A percentile compares a stretch with the other conserved stretches of the same genome.
Evolutionary conservation across 208 protist species (phyloP).

Genomic region (Acanthamoeba triangularis): DNA sequence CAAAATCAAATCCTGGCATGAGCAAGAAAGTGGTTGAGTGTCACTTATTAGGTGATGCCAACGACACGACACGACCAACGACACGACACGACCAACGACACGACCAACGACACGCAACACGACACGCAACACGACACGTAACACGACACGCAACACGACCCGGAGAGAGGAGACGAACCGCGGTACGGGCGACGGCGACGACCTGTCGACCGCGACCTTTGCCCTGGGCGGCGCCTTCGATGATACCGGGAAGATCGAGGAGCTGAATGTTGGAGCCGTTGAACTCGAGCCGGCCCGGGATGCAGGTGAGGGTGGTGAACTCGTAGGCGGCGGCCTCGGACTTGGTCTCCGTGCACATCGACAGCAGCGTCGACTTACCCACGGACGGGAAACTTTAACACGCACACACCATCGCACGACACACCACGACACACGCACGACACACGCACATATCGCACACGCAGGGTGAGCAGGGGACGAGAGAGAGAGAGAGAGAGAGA

Average conservation of each 20-base stretch:
- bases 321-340: constrained; percentile 98
- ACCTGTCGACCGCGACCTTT: constrained; percentile 98
- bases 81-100: too few relatives aligned
- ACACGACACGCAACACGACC: too few relatives aligned
- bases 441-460: background rate
- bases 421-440: constrained; percentile 10
- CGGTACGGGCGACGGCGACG: constrained; percentile 97
- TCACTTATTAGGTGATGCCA: too few relatives aligned
- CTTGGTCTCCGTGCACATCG: constrained; percentile 96
- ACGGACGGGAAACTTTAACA: constrained; percentile 97
- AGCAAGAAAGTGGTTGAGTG: too few relatives aligned
- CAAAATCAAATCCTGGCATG: constrained; percentile 98
- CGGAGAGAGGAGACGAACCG: constrained; percentile 74
- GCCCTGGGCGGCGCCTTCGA: constrained; percentile 98
- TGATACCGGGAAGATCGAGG: constrained; percentile 99
- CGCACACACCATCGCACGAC: too few relatives aligned
- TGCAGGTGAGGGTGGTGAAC: constrained; percentile 99
- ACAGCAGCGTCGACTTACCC: constrained; percentile 99
- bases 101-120: too few relatives aligned
- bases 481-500: background rate
- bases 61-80: too few relatives aligned
- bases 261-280: constrained; percentile 98
- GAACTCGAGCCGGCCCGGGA: constrained; percentile 98
- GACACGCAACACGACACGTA: too few relatives aligned
- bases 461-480: background rate